phyloP scores from a whole-genome alignment of 78 protist genomes.

The Mastigamoeba balamuthi region DNA sequence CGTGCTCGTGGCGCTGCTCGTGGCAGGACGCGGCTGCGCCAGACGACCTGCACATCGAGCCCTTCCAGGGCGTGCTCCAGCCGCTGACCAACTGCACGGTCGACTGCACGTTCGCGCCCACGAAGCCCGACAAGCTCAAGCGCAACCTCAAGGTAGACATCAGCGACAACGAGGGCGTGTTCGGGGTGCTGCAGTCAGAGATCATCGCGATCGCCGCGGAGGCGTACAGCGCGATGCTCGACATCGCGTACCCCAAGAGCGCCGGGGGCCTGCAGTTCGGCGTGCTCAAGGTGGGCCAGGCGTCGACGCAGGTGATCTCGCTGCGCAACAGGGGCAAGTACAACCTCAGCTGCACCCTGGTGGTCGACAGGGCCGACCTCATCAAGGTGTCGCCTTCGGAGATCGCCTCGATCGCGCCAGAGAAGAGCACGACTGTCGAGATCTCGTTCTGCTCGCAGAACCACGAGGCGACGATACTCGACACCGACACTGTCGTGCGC shows the following conservation, averaged over 20 bases:
- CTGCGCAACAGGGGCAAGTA: not conserved
- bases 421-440: not conserved
- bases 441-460: not conserved
- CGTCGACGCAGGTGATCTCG: not conserved
- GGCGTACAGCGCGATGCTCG: not conserved
- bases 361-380: not conserved
- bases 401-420: not conserved
- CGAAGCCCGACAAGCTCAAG: not conserved
- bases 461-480: not conserved
- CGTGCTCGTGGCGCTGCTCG: no score
- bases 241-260: not conserved
- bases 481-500: not conserved
- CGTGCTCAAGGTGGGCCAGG: not conserved
- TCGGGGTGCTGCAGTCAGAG: not conserved
- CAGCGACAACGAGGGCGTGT: not conserved
- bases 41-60: no score
- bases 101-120: not conserved
- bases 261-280: not conserved
- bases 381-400: not conserved
- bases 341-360: not conserved
- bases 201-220: not conserved
- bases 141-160: not conserved
- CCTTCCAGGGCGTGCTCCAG: no score
- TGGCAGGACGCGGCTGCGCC: no score
- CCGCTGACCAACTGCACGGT: no score